These are phyloP conservation scores for Citrullus colocynthis DNA, from an alignment of 306 rosid genomes.

Conservation along the genomic window DNA sequence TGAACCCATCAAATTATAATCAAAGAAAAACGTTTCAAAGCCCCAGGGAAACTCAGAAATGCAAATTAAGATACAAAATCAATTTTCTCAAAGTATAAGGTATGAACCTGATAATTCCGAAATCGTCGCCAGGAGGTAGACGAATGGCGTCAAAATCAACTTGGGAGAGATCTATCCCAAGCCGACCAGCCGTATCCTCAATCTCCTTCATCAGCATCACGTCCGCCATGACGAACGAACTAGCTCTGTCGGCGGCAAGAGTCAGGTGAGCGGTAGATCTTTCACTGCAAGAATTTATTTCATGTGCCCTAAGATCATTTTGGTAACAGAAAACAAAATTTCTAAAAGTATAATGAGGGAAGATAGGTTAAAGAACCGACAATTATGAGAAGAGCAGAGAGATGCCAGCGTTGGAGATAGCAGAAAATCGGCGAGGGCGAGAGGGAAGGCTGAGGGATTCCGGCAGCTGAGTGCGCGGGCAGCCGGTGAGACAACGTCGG, in stretches of 20 bases:
- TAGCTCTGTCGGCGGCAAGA: background rate
- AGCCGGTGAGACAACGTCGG: too few species aligned
- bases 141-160: constrained; percentile 51
- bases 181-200: constrained; percentile 48
- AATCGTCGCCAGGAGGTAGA: constrained; percentile 43
- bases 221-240: constrained; percentile 42
- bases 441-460: background rate
- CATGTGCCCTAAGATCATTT: background rate
- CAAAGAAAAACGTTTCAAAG: background rate
- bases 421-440: background rate
- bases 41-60: background rate
- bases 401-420: background rate
- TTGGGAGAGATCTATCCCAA: constrained; percentile 48
- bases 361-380: background rate
- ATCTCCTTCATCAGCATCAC: constrained; percentile 46
- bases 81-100: background rate
- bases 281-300: background rate
- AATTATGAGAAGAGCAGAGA: background rate
- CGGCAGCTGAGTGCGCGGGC: background rate
- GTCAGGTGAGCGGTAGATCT: background rate
- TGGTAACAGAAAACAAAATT: background rate
- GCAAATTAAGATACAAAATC: background rate
- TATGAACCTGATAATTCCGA: constrained; percentile 46
- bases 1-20: background rate
- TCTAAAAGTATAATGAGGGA: background rate